Evolutionary conservation across 805 yeast species (phyloP), one percentile per base, ranked within the genome.

Genomic region (Vanderwaltozyma yarrowii): DNA sequence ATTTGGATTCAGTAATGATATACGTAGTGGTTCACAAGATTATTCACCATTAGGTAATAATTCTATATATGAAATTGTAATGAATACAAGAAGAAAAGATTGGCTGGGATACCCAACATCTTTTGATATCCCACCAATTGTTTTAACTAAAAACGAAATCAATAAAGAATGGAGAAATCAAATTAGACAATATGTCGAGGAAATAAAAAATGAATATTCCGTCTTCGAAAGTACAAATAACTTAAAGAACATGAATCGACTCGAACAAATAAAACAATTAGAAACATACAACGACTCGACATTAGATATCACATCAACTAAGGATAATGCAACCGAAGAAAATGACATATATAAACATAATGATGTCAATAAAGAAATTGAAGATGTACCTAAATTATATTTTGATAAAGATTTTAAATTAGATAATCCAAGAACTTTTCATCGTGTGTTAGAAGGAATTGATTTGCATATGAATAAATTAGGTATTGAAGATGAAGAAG

Each of bases 371-470:
- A 47, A 43, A 30, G 45, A 41, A 14, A 37, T 56, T 3, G 52
- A 52, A 14, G 51, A 51, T 19, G 58, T 92, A 5, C 97, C 98
- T 0, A 58, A 64, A 2, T 74, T 85, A 1, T 92, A 73, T 49
- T 77, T 80, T 44, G 73, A 71, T 19, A 65, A 71, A 7, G 71
- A 76, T 30, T 92, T 92, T 60, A 69, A 84, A 45, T 66, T 92
- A 29, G 96, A 92, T 49, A 86, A 92, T 54, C 96, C 96, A 6
- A 69, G 95, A 40, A 70, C 79, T 1, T 89, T 89, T 57, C 76
- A 78, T 39, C 66, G 73, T 41, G 95, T 88, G 2, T 69, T 82
- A 12, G 86, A 78, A 32, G 73, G 71, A 30, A 62, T 74, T 2
- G 71, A 72, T 15, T 62, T 75, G 16, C 39, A 49, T 12, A 46